Percentiles rank a stretch among this genome's conserved stretches.
Conservation (phyloP, 345 rosid genomes). For the Laguncularia racemosa region DNA sequence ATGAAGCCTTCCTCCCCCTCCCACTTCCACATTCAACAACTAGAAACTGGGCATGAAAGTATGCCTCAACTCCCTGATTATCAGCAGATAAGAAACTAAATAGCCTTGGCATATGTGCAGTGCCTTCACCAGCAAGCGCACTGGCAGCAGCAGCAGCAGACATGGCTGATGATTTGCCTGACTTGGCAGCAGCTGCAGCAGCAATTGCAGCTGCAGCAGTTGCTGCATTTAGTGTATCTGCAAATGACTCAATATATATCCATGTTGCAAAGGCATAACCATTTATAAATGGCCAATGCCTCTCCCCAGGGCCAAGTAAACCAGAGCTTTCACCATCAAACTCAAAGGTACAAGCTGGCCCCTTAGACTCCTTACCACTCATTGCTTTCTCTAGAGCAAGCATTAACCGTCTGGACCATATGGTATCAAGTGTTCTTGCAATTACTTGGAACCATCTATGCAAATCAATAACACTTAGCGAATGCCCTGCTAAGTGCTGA, state of each 20-base stretch:
- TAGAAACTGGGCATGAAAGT: constrained; percentile 96
- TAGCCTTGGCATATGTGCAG: constrained; percentile 95
- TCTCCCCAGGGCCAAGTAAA: constrained; percentile 98
- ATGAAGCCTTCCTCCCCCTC: constrained; percentile 87
- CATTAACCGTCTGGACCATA: constrained; percentile 75
- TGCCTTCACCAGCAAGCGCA: constrained; percentile 35
- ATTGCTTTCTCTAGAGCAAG: constrained; percentile 81
- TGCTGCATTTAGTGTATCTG: constrained; percentile 96
- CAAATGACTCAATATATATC: constrained; percentile 98
- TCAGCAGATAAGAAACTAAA: constrained; percentile 97
- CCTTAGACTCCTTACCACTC: constrained; percentile 90
- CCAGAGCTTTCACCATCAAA: constrained; percentile 99
- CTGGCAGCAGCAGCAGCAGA: constrained; percentile 60
- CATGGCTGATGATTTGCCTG: constrained; percentile 98
- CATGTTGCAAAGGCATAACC: constrained; percentile 96
- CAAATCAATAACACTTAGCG: constrained; percentile 78
- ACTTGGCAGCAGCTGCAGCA: constrained; percentile 96
- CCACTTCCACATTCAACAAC: constrained; percentile 97
- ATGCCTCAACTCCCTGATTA: constrained; percentile 95
- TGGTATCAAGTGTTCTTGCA: constrained; percentile 45
- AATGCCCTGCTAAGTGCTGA: constrained; percentile 85
- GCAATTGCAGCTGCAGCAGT: constrained; percentile 98
- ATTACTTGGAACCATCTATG: constrained; percentile 73
- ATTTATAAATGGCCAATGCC: constrained; percentile 95
- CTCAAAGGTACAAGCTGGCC: constrained; percentile 88